Evolutionary conservation across 805 yeast genomes (phyloP), one percentile per base, ranked within the genome.

Genomic region (Candida easanensis): DNA sequence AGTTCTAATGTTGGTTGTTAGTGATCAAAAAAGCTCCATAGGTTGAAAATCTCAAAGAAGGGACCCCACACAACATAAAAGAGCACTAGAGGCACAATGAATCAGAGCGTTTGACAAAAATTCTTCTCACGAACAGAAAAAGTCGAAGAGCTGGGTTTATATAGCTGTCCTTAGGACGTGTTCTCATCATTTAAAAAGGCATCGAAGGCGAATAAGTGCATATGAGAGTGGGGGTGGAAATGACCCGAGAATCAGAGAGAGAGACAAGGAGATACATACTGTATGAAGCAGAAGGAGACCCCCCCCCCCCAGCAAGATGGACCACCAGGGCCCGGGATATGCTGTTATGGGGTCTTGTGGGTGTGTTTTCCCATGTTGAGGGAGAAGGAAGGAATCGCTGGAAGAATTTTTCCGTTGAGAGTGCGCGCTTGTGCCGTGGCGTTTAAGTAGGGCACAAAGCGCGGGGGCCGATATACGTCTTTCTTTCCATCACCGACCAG

Each of bases 61-160:
- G n/a, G n/a, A n/a, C n/a, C n/a, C n/a, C n/a, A n/a, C n/a, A n/a
- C n/a, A n/a, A n/a, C n/a, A n/a, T n/a, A n/a, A n/a, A n/a, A n/a
- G n/a, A n/a, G n/a, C n/a, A n/a, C n/a, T n/a, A n/a, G n/a, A n/a
- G n/a, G 8, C 32, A 33, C 31, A 19, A 38, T 18, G 33, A 23
- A 39, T 56, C 60, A 56, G 60, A 54, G 60, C 60, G 43, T 54
- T 56, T 40, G 60, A 48, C 60, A 52, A 47, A 27, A 17, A 10
- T 52, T 54, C 53, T 56, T 54, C 58, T 56, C 60, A 56, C 45
- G 51, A 48, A 56, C 60, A 56, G 55, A 53, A 45, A 31, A 40
- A 52, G 57, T 56, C 60, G 58, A 56, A 56, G 60, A 56, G 60
- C 60, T 56, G 60, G 58, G 60, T 56, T 56, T 56, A 56, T 49